Evolutionary conservation across 345 rosid species (phyloP), one percentile per base, ranked within the genome.

Genomic region (Hibiscus tridactylites): DNA sequence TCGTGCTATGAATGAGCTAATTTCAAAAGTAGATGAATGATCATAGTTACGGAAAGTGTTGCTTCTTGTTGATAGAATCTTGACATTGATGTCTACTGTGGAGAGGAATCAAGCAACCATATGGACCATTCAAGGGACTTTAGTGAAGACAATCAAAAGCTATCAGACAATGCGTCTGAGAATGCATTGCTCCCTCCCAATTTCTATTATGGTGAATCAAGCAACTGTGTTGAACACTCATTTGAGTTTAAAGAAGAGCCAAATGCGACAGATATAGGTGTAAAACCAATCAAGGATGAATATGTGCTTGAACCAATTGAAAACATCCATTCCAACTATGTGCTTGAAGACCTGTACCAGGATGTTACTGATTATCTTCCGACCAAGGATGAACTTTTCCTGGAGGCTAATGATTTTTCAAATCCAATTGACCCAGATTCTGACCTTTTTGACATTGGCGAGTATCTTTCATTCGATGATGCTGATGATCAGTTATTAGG

Each of bases 371-470:
- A 73, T 65, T 60, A 77, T 79, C 79, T 74, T 81, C 78, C 77
- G 56, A 76, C 70, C 12, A 79, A 66, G 52, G 91, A 90, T 73
- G 91, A 79, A 17, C 65, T 83, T 46, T 90, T 75, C 82, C 75
- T 90, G 39, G 92, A 89, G 73, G 82, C 93, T 35, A 82, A 86
- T 74, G 97, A 95, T 80, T 93, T 91, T 71, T 79, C 84, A 52
- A 80, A 75, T 75, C 68, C 78, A 9, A 21, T 67, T 49, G 88
- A 81, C 76, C 77, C 79, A 42, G 83, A 84, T 61, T 49, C 85
- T 12, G 75, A 71, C 15, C 83, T 74, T 74, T 89, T 89, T 71
- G 74, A 84, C 78, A 61, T 82, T 73, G 97, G 85, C 12, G 97
- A 95, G 54, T 95, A 85, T 71, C 88, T 95, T 61, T 85, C 79